A percentile compares a stretch with the other conserved stretches of the same genome.
Conservation (phyloP, 306 rosid genomes). For the Quercus variabilis region DNA sequence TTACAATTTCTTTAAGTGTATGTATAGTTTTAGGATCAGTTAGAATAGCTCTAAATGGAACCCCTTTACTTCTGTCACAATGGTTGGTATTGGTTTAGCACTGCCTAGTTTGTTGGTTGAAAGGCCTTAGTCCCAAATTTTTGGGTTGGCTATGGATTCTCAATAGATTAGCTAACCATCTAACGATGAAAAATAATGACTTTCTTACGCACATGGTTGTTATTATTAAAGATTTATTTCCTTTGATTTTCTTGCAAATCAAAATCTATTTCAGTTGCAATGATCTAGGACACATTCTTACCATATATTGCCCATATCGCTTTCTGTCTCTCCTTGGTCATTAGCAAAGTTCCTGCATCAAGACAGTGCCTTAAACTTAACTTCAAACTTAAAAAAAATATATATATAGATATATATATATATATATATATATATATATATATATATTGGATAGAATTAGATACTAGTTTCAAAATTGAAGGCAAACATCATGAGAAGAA, state of each 20-base stretch:
- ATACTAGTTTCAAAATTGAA: neutral
- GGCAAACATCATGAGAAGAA: neutral
- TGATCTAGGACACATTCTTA: constrained; percentile 19
- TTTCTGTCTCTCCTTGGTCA: constrained; percentile 75
- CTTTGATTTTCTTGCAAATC: neutral
- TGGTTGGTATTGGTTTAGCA: no score
- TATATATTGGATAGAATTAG: neutral
- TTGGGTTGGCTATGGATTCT: no score
- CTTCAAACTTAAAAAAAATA: neutral
- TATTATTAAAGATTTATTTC: neutral
- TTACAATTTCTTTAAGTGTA: no score
- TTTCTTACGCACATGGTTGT: neutral
- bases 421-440: no score
- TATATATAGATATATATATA: no score
- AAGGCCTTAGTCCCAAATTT: no score
- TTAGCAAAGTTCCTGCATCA: constrained; percentile 67
- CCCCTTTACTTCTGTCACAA: no score
- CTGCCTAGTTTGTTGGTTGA: no score
- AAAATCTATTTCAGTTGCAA: neutral
- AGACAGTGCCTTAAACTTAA: neutral
- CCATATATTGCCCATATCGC: constrained; percentile 95
- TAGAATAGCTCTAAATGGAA: no score
- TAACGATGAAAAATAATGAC: neutral
- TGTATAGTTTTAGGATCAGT: no score
- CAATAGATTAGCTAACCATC: no score